These are phyloP conservation scores for Sungouiozyma intestinalis DNA, from an alignment of 805 yeast species.

Conservation along the genomic window DNA sequence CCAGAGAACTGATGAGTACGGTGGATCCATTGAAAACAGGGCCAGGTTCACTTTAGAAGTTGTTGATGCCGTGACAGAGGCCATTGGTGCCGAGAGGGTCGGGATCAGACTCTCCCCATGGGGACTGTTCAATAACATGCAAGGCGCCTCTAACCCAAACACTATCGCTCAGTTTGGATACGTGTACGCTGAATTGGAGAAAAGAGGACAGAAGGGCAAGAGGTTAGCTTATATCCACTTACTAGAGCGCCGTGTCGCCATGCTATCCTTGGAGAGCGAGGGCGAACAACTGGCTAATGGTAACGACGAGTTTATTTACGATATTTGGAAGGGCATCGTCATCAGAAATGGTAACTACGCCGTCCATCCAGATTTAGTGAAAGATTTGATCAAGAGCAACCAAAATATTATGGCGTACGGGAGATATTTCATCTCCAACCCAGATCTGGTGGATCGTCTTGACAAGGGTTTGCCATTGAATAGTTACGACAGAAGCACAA, in stretches of 20 bases:
- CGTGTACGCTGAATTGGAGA: conserved; percentile 31
- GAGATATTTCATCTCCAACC: conserved; percentile 42
- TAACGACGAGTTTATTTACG: conserved; percentile 29
- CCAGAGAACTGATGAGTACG: conserved; percentile 43
- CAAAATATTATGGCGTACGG: conserved; percentile 37
- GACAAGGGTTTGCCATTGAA: conserved; percentile 30
- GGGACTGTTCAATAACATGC: conserved; percentile 29
- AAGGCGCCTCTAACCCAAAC: conserved; percentile 25
- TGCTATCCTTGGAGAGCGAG: conserved; percentile 12
- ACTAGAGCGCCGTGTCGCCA: conserved; percentile 33
- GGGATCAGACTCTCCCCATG: conserved; percentile 42
- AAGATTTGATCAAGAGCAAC: no score
- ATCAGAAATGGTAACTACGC: conserved; percentile 32
- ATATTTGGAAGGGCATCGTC: conserved; percentile 36
- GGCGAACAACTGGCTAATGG: conserved; percentile 20
- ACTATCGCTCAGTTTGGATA: conserved; percentile 30
- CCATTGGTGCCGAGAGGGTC: conserved; percentile 40
- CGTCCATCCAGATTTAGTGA: conserved; percentile 15
- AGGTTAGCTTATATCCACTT: conserved; percentile 32
- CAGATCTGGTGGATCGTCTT: conserved; percentile 39
- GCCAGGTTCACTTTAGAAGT: conserved; percentile 35
- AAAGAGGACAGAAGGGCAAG: conserved; percentile 24
- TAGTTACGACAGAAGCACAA: conserved; percentile 36
- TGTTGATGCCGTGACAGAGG: conserved; percentile 39
- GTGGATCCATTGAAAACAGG: conserved; percentile 41